These are phyloP conservation scores for Nannochloris sp. DNA, from an alignment of 139 green algal genomes.

Conservation along the genomic window DNA sequence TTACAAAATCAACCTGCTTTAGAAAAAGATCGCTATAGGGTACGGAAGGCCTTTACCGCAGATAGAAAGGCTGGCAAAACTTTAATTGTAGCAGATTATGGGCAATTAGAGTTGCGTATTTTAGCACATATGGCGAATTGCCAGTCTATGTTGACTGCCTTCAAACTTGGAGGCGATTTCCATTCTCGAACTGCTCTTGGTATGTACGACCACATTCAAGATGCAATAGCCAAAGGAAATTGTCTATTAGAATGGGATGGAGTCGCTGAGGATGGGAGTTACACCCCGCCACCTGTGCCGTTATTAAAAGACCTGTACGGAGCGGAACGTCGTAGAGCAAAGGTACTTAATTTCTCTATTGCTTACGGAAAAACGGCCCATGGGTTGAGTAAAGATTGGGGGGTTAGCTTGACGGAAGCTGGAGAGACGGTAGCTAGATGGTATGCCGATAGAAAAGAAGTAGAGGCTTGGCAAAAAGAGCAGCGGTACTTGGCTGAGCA, in stretches of 20 bases:
- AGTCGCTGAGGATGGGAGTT: not conserved
- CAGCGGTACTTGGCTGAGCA: constrained; percentile 41
- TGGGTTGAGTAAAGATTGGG: constrained; percentile 87
- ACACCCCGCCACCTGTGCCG: constrained; percentile 37
- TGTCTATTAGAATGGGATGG: constrained; percentile 71
- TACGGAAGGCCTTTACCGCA: constrained; percentile 81
- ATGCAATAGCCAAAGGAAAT: constrained; percentile 56
- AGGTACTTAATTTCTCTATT: constrained; percentile 98
- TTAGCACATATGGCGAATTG: constrained; percentile 93
- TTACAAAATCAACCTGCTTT: constrained; percentile 98
- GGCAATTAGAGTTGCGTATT: constrained; percentile 96
- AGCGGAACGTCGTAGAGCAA: constrained; percentile 74
- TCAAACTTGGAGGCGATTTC: constrained; percentile 91
- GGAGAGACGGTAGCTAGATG: constrained; percentile 78
- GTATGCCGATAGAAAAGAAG: constrained; percentile 73
- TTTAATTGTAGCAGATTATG: constrained; percentile 96
- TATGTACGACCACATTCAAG: constrained; percentile 96
- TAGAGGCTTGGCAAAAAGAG: constrained; percentile 68
- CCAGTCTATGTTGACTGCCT: constrained; percentile 81
- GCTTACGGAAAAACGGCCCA: constrained; percentile 98
- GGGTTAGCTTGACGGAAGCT: constrained; percentile 74
- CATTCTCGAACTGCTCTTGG: constrained; percentile 86
- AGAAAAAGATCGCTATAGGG: constrained; percentile 96
- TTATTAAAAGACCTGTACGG: constrained; percentile 89
- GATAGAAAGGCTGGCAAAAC: constrained; percentile 55